Evolutionary conservation across 2,329 filamentous ascomycete genomes (phyloP), one percentile per base, ranked within the genome.

Genomic region (Trichoderma sp.): DNA sequence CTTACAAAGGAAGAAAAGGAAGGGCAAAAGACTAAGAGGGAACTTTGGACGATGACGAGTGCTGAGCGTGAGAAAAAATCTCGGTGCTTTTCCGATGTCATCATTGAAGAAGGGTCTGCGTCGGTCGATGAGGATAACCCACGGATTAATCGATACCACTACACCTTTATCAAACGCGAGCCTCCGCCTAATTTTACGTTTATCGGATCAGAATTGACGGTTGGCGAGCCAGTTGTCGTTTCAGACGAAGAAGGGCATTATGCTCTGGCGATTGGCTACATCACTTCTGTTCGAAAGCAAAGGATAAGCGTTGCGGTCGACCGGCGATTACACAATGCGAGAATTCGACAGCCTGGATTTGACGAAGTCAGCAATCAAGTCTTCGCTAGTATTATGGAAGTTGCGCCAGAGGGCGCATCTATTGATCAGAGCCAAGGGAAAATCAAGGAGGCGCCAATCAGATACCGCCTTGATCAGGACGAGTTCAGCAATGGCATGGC

Each of bases 401-500:
- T 97, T 30, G 86, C 85, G 7, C 77, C 79, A 6, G 87, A 90
- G 76, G 88, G 86, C 1, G 85, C 84, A 43, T 82, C 82, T 0
- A 82, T 85, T 28, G 83, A 87, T 43, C 83, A 88, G 71, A 84
- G 86, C 6, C 81, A 87, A 53, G 84, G 83, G 32, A 87, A 84
- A 75, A 84, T 86, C 74, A 84, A 86, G 72, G 84, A 86, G 71
- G 80, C 86, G 4, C 88, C 88, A 4, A 83, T 92, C 6, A 86
- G 89, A 63, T 99, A 97, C 77, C 92, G 96, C 28, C 85, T 99
- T 4, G 96, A 99, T 82, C 98, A 98, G 80, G 96, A 99, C 77
- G 96, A 99, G 79, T 99, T 99, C 81, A 97, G 94, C 82, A 98
- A 97, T 77, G 96, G 96, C 71, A 97, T 99, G 93, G 94, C 96